Evolutionary conservation across 306 rosid genomes (phyloP).

Genomic region (Glycine latifolia): DNA sequence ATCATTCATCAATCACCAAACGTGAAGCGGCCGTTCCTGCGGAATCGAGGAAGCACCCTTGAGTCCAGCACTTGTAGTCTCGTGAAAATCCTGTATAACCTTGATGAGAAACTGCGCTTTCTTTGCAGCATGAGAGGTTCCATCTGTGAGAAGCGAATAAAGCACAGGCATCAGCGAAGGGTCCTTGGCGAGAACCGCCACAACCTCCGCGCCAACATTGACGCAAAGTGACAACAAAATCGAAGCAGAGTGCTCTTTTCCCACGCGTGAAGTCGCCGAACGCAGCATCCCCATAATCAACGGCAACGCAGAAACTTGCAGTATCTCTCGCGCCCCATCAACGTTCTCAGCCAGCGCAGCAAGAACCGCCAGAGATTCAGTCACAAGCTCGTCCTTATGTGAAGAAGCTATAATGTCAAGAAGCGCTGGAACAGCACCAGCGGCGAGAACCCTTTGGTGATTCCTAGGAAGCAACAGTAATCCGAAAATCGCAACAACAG

Average conservation of each 20-base stretch:
- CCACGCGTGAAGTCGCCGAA: slow-evolving; percentile 38
- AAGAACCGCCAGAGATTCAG: slow-evolving; percentile 70
- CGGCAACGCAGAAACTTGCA: slow-evolving; percentile 46
- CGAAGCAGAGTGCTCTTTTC: slow-evolving; percentile 72
- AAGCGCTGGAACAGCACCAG: slow-evolving; percentile 63
- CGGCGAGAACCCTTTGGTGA: slow-evolving; percentile 55
- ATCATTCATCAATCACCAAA: slow-evolving; percentile 22
- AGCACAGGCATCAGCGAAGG: slow-evolving; percentile 62
- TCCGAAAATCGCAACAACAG: slow-evolving; percentile 76
- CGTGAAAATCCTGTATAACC: slow-evolving; percentile 64
- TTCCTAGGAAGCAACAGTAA: slow-evolving; percentile 63
- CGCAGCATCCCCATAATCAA: slow-evolving; percentile 50
- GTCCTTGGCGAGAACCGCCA: slow-evolving; percentile 58
- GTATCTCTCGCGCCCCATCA: slow-evolving; percentile 63
- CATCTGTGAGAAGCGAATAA: slow-evolving; percentile 66
- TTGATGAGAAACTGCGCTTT: slow-evolving; percentile 73
- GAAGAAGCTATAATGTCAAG: slow-evolving; percentile 57
- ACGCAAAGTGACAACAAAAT: slow-evolving; percentile 65
- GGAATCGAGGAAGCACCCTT: slow-evolving; percentile 40
- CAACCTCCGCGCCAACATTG: slow-evolving; percentile 65
- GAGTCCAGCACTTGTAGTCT: slow-evolving; percentile 52
- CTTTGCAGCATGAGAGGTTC: slow-evolving; percentile 62
- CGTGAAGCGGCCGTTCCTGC: slow-evolving; percentile 51
- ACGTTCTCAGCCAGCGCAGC: slow-evolving; percentile 62
- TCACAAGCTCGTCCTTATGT: slow-evolving; percentile 52